These are phyloP conservation scores for Aspergillus steynii DNA, from an alignment of 495 filamentous ascomycete genomes.

Conservation along the genomic window DNA sequence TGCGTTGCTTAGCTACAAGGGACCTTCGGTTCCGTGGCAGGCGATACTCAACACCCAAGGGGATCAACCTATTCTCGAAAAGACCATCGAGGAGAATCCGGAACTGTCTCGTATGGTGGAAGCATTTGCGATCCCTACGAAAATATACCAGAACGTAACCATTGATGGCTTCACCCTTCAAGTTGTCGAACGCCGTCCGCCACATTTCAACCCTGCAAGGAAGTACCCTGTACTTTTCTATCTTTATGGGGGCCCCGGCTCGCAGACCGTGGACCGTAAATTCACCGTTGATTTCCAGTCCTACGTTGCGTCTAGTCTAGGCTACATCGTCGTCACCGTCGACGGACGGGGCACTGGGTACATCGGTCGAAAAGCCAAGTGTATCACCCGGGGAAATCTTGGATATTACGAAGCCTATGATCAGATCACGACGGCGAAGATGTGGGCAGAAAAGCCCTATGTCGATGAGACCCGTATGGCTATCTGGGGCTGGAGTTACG, in stretches of 20 bases:
- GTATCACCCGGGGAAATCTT: slow-evolving; percentile 77
- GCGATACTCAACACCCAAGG: slow-evolving; percentile 82
- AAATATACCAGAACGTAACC: slow-evolving; percentile 81
- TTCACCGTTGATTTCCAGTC: slow-evolving; percentile 89
- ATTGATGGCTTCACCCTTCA: slow-evolving; percentile 79
- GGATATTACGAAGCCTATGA: slow-evolving; percentile 84
- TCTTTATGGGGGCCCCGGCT: slow-evolving; percentile 88
- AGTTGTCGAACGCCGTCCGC: slow-evolving; percentile 84
- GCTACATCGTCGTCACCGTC: slow-evolving; percentile 95
- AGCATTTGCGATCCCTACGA: slow-evolving; percentile 77
- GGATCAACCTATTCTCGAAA: slow-evolving; percentile 59
- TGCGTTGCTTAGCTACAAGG: slow-evolving; percentile 76
- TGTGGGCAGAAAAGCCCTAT: slow-evolving; percentile 80
- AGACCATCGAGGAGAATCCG: slow-evolving; percentile 75
- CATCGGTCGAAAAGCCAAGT: slow-evolving; percentile 80
- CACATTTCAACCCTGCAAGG: slow-evolving; percentile 82
- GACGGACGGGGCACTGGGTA: slow-evolving; percentile 92
- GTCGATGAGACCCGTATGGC: slow-evolving; percentile 79
- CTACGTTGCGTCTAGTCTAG: slow-evolving; percentile 80
- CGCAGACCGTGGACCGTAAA: slow-evolving; percentile 78
- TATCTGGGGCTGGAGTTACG: slow-evolving; percentile 99
- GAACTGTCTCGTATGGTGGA: slow-evolving; percentile 65
- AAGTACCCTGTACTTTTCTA: slow-evolving; percentile 93
- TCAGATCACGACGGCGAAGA: slow-evolving; percentile 87
- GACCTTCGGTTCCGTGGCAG: slow-evolving; percentile 89